Percentiles rank a stretch among this genome's conserved stretches.
phyloP scores from a whole-genome alignment of 2,329 filamentous ascomycete species.

The Clonostachys sp. region DNA sequence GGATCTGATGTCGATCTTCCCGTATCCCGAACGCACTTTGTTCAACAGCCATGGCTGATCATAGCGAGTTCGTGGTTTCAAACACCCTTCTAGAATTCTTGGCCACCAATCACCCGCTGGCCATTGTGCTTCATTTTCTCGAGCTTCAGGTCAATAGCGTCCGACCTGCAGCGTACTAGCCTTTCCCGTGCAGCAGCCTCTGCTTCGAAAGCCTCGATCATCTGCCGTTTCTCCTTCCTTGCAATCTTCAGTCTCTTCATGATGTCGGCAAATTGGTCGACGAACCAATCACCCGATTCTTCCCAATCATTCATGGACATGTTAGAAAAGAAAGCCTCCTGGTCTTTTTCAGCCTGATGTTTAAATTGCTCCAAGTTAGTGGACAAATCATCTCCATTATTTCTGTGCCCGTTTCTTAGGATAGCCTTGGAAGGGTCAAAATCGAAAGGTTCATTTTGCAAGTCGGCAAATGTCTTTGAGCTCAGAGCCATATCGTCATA shows the following conservation, averaged over 20 bases:
- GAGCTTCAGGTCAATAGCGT: slow-evolving; percentile 51
- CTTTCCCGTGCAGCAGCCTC: slow-evolving; percentile 52
- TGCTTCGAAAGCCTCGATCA: slow-evolving; percentile 45
- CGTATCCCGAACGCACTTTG: too few relatives aligned
- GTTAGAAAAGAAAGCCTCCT: slow-evolving; percentile 44
- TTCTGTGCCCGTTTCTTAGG: slow-evolving; percentile 23
- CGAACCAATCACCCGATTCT: slow-evolving; percentile 54
- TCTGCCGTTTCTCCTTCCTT: slow-evolving; percentile 41
- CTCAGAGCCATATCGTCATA: slow-evolving; percentile 54
- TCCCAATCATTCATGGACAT: slow-evolving; percentile 56
- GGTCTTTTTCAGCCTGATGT: slow-evolving; percentile 36
- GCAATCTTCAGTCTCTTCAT: slow-evolving; percentile 42
- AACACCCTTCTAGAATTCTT: too few relatives aligned
- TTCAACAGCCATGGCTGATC: too few relatives aligned
- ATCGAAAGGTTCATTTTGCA: slow-evolving; percentile 50
- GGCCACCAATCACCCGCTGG: slow-evolving; percentile 46
- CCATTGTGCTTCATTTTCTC: slow-evolving; percentile 52
- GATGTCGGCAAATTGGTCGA: slow-evolving; percentile 46
- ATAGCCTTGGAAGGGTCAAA: slow-evolving; percentile 47
- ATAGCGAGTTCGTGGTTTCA: too few relatives aligned
- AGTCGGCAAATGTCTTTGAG: slow-evolving; percentile 45
- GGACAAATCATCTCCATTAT: slow-evolving; percentile 33
- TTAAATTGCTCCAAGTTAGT: slow-evolving; percentile 47
- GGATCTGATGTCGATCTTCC: too few relatives aligned
- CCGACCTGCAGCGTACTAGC: slow-evolving; percentile 44